Percentiles rank a stretch among this genome's conserved stretches.
Evolutionary conservation across 202 grass and related monocot species (phyloP).

Genomic region (Cymbopogon flexuosus): DNA sequence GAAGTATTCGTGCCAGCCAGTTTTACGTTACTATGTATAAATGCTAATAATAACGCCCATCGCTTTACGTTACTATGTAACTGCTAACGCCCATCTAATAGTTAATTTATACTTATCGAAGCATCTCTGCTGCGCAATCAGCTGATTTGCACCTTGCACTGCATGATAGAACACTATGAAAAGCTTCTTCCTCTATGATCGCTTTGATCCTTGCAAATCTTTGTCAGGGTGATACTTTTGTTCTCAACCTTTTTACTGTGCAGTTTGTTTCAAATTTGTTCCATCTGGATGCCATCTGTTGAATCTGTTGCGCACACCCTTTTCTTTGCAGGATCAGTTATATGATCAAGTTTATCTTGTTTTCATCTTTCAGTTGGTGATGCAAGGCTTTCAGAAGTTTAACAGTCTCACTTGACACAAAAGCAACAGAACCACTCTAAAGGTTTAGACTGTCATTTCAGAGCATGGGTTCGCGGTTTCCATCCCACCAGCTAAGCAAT

Average conservation of each 20-base stretch:
- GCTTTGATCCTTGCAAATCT: neutral
- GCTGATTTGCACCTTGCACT: neutral
- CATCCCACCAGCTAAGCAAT: slow-evolving; percentile 87
- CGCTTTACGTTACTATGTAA: neutral
- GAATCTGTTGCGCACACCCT: neutral
- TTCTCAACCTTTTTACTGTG: neutral
- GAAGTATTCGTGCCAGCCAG: neutral
- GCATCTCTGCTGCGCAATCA: neutral
- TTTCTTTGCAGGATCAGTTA: neutral
- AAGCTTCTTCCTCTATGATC: neutral
- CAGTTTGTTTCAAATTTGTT: neutral
- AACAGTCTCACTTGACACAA: slow-evolving; percentile 21
- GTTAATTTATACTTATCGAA: neutral
- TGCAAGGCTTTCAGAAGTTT: slow-evolving; percentile 36
- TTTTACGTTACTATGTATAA: neutral
- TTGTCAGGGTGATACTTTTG: neutral
- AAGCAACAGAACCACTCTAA: neutral
- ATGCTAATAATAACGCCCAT: neutral
- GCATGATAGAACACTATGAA: neutral
- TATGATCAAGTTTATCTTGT: neutral
- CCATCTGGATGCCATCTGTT: neutral
- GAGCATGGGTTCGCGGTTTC: slow-evolving; percentile 85
- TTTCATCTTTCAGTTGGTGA: slow-evolving; percentile 31
- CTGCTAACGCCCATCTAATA: neutral
- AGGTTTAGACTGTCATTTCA: slow-evolving; percentile 25